Evolutionary conservation across 2,329 filamentous ascomycete genomes (phyloP).

Genomic region (Aspergillus flavus): DNA sequence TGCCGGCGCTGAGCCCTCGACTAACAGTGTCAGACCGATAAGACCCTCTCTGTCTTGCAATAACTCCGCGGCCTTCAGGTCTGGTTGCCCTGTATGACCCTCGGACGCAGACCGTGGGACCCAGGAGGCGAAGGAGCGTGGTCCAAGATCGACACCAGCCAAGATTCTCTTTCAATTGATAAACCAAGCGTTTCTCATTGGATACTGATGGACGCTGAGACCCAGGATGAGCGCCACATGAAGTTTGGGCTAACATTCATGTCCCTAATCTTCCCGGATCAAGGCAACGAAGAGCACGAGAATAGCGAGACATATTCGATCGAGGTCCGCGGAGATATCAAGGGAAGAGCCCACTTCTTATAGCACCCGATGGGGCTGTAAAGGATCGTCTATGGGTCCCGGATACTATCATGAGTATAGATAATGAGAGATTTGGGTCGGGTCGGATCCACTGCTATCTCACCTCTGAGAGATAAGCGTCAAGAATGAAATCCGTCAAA

Average conservation of each 20-base stretch:
- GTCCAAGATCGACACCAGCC: conserved; percentile 3
- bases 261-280: not conserved
- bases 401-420: not conserved
- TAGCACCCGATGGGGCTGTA: conserved; percentile 8
- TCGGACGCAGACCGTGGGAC: not conserved
- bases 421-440: not conserved
- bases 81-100: not conserved
- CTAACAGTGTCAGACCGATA: not conserved
- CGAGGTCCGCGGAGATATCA: conserved; percentile 14
- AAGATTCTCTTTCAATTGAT: conserved; percentile 21
- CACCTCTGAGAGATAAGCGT: not conserved
- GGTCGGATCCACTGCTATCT: conserved; percentile 1
- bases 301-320: not conserved
- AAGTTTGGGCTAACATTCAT: not conserved
- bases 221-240: not conserved
- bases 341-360: conserved; percentile 8
- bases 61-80: conserved; percentile 6
- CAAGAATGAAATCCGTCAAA: not conserved
- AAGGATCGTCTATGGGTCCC: not conserved
- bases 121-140: not conserved
- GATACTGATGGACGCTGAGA: conserved; percentile 5
- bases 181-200: conserved; percentile 28
- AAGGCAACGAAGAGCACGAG: not conserved
- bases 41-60: not conserved
- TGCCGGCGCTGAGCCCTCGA: not conserved